A percentile compares a stretch with the other conserved stretches of the same genome.
Evolutionary conservation across 768 basidiomycete species (phyloP).

Genomic region (Tylopilus rubrobrunneus): DNA sequence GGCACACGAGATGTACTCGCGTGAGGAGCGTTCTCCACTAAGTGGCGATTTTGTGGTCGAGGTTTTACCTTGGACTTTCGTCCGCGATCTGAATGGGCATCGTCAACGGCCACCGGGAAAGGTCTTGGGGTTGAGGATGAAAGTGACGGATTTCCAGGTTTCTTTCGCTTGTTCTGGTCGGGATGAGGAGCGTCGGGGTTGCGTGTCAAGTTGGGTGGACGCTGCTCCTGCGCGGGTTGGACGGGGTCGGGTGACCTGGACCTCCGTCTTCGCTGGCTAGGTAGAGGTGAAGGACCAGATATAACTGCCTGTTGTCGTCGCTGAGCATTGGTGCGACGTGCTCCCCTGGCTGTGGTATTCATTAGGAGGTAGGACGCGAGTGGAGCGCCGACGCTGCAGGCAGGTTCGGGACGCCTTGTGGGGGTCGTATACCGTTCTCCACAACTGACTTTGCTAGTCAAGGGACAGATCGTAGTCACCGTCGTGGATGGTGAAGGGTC

Average conservation of each 20-base stretch:
- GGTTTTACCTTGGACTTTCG: conserved; percentile 29
- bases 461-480: background rate
- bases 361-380: conserved; percentile 7
- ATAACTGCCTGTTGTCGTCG: conserved; percentile 20
- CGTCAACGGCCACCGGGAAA: conserved; percentile 28
- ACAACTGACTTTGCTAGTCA: conserved; percentile 9
- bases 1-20: conserved; percentile 8
- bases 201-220: conserved; percentile 4
- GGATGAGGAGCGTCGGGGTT: conserved; percentile 21
- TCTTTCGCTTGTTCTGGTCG: conserved; percentile 32
- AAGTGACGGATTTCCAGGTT: conserved; percentile 13
- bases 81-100: conserved; percentile 28
- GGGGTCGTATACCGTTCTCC: background rate
- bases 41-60: conserved; percentile 24
- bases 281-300: conserved; percentile 12
- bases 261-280: conserved; percentile 28
- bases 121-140: conserved; percentile 18
- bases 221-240: conserved; percentile 17
- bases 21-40: conserved; percentile 17
- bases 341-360: conserved; percentile 21
- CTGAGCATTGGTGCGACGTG: conserved; percentile 26
- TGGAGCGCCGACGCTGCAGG: background rate
- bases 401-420: background rate
- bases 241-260: conserved; percentile 34
- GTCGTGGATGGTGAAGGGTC: conserved; percentile 13